Evolutionary conservation across 306 rosid genomes (phyloP).

Genomic region (Sphenostylis stenocarpa): DNA sequence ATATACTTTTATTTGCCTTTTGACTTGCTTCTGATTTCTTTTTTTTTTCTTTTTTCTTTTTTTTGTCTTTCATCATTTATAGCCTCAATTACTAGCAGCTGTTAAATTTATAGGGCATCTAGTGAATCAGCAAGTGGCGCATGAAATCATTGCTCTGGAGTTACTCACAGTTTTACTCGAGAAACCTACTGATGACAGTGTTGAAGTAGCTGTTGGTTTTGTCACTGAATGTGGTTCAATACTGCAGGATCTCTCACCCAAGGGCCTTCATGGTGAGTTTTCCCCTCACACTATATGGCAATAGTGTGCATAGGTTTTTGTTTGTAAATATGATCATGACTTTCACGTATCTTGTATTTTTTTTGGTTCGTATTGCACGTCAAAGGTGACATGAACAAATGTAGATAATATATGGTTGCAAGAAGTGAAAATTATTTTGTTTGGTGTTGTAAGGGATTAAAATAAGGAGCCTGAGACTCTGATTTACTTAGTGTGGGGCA

Average conservation of each 20-base stretch:
- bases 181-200: conserved; percentile 93
- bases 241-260: conserved; percentile 85
- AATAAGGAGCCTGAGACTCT: background rate
- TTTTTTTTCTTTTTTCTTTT: background rate
- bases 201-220: conserved; percentile 98
- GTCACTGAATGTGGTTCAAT: conserved; percentile 89
- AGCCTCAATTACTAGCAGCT: conserved; percentile 97
- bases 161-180: conserved; percentile 85
- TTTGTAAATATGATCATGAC: background rate
- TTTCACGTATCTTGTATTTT: background rate
- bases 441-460: background rate
- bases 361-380: background rate
- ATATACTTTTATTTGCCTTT: background rate
- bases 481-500: background rate
- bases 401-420: background rate
- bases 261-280: conserved; percentile 87
- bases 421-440: background rate
- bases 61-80: conserved; percentile 30
- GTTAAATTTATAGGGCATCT: conserved; percentile 91
- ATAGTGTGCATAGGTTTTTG: conserved; percentile 1
- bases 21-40: background rate
- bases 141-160: conserved; percentile 88
- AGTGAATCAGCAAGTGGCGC: conserved; percentile 93
- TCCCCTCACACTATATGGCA: conserved; percentile 23
- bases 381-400: background rate